Evolutionary conservation across 495 filamentous ascomycete species (phyloP), one percentile per base, ranked within the genome.

Genomic region (Penicillium waksmanii): DNA sequence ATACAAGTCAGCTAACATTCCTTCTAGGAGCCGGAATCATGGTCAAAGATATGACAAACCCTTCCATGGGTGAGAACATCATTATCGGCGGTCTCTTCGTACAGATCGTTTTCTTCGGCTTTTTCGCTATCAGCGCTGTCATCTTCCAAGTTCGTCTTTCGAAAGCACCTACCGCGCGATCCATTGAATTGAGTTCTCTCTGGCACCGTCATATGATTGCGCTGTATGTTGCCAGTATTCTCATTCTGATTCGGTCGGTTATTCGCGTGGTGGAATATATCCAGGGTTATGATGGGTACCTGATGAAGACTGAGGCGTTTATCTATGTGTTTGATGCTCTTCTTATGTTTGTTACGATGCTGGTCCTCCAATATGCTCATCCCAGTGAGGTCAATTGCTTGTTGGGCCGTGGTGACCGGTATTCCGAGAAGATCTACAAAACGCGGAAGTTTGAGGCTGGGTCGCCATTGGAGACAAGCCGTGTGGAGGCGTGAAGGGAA

Each of bases 181-280:
- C 73, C 5, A 49, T 46, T 2, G 64, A 69, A 27, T 21, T 60
- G 31, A 36, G 51, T 4, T 33, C 63, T 1, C 63, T 76, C 6
- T 91, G 87, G 88, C 60, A 68, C 57, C 73, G 72, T 27, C 74
- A 83, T 51, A 66, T 89, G 50, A 51, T 68, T 19, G 70, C 81
- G 34, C 77, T 89, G 2, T 90, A 88, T 65, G 54, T 55, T 2
- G 69, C 74, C 6, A 82, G 77, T 53, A 66, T 63, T 1, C 68
- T 89, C 9, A 89, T 91, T 57, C 60, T 91, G 53, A 62, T 89
- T 2, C 80, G 89, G 6, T 84, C 77, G 8, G 57, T 89, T 7
- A 83, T 89, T 62, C 78, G 88, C 23, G 75, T 87, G 18, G 71
- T 87, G 12, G 89, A 91, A 73, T 91, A 86, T 55, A 21, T 80